Evolutionary conservation across 176 grass and related monocot species (phyloP).

Genomic region (Phyllostachys edulis): DNA sequence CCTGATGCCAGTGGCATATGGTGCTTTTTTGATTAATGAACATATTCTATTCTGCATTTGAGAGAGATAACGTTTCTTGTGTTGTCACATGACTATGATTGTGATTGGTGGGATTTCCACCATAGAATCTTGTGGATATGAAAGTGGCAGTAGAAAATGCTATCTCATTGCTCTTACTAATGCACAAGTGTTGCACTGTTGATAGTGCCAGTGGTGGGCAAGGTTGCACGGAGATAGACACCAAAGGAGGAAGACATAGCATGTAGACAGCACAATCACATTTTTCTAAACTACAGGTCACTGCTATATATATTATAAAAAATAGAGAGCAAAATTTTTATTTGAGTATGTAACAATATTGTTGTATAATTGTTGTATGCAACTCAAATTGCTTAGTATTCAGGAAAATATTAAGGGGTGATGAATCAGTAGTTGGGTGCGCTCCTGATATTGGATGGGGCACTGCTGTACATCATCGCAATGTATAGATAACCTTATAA

Average conservation of each 20-base stretch:
- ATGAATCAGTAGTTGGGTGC: neutral
- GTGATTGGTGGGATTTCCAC: neutral
- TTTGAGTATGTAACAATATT: neutral
- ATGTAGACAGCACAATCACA: neutral
- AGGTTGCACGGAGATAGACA: neutral
- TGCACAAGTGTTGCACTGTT: neutral
- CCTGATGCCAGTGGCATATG: neutral
- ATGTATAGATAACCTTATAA: too few species aligned
- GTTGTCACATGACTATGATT: neutral
- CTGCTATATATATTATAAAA: neutral
- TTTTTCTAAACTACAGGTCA: neutral
- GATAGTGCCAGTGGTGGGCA: neutral
- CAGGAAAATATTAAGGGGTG: neutral
- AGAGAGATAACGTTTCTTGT: neutral
- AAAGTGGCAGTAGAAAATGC: neutral
- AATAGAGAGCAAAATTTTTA: neutral
- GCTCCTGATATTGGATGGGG: neutral
- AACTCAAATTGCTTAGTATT: neutral
- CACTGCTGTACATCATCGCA: too few species aligned
- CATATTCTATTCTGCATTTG: neutral
- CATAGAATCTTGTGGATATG: neutral
- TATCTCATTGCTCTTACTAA: neutral
- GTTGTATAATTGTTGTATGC: neutral
- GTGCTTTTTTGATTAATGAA: neutral
- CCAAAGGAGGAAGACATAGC: neutral